These are phyloP conservation scores for Musa balbisiana DNA, from an alignment of 202 grass and related monocot species.

Conservation along the genomic window DNA sequence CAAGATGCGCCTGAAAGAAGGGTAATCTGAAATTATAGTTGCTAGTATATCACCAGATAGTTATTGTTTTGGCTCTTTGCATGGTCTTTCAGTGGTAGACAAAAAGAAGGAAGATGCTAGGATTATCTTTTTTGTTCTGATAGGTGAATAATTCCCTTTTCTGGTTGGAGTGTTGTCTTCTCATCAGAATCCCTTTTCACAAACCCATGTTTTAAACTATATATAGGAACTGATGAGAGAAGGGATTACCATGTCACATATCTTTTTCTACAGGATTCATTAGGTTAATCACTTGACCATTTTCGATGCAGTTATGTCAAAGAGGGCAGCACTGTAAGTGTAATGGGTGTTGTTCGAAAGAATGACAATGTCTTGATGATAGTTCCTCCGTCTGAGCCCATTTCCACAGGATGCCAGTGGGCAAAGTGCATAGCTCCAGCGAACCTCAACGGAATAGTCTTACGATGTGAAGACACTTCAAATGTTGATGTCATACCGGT, in stretches of 20 bases:
- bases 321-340: slow-evolving; percentile 11
- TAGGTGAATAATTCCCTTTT: too few species aligned
- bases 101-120: neutral
- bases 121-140: neutral
- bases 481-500: slow-evolving; percentile 8
- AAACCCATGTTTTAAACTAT: too few species aligned
- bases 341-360: slow-evolving; percentile 11
- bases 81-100: neutral
- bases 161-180: too few species aligned
- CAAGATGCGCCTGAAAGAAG: slow-evolving; percentile 5
- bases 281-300: neutral
- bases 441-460: neutral
- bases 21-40: slow-evolving; percentile 2
- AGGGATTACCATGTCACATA: neutral
- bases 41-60: neutral
- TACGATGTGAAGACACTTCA: slow-evolving; percentile 8
- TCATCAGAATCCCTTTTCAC: too few species aligned
- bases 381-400: slow-evolving; percentile 3
- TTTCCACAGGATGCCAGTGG: slow-evolving; percentile 9
- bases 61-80: neutral
- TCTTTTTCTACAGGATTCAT: neutral
- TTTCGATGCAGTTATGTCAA: neutral
- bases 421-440: neutral
- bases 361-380: slow-evolving; percentile 13
- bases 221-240: neutral